phyloP scores from a whole-genome alignment of 257 asterid species.

The Salvia splendens region DNA sequence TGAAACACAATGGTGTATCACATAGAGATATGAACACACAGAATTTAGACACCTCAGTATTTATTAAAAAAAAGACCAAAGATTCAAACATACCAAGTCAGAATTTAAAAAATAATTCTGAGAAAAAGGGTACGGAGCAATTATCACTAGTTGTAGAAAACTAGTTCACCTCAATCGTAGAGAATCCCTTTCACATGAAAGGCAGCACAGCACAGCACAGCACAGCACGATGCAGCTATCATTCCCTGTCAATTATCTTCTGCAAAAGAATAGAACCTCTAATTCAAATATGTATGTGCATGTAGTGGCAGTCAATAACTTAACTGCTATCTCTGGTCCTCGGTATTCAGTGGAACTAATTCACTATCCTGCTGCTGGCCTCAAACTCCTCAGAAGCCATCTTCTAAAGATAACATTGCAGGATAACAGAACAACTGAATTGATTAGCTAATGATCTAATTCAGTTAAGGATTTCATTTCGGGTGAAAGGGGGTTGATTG shows the following conservation, averaged over 20 bases:
- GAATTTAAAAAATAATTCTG: constrained; percentile 1
- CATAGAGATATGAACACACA: background rate
- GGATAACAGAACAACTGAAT: background rate
- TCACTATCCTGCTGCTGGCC: constrained; percentile 84
- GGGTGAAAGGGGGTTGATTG: background rate
- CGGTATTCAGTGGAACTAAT: constrained; percentile 56
- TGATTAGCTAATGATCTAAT: background rate
- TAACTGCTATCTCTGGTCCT: constrained; percentile 44
- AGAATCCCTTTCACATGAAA: background rate
- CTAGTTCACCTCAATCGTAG: constrained; percentile 20
- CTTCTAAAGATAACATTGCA: constrained; percentile 50
- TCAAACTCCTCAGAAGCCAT: constrained; percentile 76
- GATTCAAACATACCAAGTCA: background rate
- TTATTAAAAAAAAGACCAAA: background rate
- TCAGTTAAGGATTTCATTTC: background rate
- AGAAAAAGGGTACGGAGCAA: constrained; percentile 15
- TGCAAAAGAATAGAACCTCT: constrained; percentile 33
- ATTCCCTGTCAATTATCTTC: constrained; percentile 24
- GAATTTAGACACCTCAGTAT: background rate
- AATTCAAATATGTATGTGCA: constrained; percentile 28
- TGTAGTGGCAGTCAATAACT: constrained; percentile 18
- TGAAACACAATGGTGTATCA: no score
- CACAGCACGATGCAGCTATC: no score
- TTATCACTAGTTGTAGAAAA: constrained; percentile 9
- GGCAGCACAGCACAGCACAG: background rate